Percentiles rank a stretch among this genome's conserved stretches.
These are phyloP conservation scores for Russula emetica DNA, from an alignment of 768 basidiomycete species.

Conservation along the genomic window DNA sequence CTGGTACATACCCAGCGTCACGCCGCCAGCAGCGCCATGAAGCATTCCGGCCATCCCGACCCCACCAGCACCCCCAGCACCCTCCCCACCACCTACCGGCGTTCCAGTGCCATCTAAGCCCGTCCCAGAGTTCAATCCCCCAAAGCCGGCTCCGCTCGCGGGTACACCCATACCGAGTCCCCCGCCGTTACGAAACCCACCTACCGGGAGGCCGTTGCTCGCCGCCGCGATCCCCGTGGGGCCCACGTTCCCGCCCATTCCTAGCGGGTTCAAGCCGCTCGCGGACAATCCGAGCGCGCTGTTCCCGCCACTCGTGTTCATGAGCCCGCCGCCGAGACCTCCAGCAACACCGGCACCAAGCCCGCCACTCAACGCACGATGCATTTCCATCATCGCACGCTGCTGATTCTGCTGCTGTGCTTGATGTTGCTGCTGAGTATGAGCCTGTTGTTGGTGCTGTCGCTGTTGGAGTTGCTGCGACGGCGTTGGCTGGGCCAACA, in stretches of 20 bases:
- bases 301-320: conserved; percentile 11
- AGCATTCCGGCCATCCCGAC: conserved; percentile 12
- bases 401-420: conserved; percentile 21
- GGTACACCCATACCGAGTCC: conserved; percentile 10
- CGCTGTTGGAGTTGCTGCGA: conserved; percentile 10
- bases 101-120: neutral
- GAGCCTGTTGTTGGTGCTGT: conserved; percentile 12
- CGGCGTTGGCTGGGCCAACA: conserved; percentile 10
- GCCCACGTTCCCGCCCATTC: neutral
- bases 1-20: conserved; percentile 23
- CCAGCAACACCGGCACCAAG: conserved; percentile 15
- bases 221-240: neutral
- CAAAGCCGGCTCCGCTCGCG: conserved; percentile 7
- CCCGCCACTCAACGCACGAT: conserved; percentile 19
- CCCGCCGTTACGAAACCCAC: conserved; percentile 5
- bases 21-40: neutral
- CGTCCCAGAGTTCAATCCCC: neutral
- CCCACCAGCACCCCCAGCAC: neutral
- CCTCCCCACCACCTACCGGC: neutral
- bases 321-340: conserved; percentile 11
- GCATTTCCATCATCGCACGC: conserved; percentile 18
- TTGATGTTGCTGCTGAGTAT: conserved; percentile 18
- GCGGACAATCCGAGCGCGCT: conserved; percentile 15
- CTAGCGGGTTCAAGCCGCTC: neutral
- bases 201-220: neutral